phyloP scores from a whole-genome alignment of 2,329 filamentous ascomycete species.

The Dryadomyces quercus-mongolicae region DNA sequence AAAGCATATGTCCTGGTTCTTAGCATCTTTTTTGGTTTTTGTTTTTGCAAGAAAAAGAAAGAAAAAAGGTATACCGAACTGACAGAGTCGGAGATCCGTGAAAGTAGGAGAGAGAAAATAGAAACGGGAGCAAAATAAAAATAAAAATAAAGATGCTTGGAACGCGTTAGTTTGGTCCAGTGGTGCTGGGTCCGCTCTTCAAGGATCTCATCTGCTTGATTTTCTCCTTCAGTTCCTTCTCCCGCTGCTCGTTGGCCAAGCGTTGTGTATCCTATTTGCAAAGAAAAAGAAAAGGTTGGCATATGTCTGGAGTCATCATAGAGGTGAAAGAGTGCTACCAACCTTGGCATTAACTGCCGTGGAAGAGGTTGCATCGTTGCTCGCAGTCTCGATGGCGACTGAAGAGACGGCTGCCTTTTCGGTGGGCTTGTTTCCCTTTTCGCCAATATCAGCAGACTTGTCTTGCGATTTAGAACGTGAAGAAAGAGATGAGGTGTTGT shows the following conservation, averaged over 20 bases:
- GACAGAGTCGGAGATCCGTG: not conserved
- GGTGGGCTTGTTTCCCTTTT: constrained; percentile 30
- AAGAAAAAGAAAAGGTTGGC: not conserved
- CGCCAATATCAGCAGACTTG: constrained; percentile 45
- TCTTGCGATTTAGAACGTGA: constrained; percentile 35
- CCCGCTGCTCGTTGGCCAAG: constrained; percentile 31
- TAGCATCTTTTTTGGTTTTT: not conserved
- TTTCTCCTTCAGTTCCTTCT: constrained; percentile 38
- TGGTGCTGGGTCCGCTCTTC: constrained; percentile 26
- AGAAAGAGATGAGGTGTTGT: constrained; percentile 39
- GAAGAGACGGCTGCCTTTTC: constrained; percentile 7
- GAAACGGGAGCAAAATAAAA: not conserved
- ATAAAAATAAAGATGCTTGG: constrained; percentile 17
- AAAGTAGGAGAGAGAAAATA: not conserved
- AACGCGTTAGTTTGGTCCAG: constrained; percentile 31
- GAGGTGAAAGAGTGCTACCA: constrained; percentile 8
- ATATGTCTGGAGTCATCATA: no score
- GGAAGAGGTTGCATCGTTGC: not conserved
- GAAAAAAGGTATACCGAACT: not conserved
- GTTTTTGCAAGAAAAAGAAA: not conserved
- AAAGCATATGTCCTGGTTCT: not conserved
- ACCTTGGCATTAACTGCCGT: constrained; percentile 17
- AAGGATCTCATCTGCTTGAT: constrained; percentile 44
- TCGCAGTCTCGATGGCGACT: not conserved
- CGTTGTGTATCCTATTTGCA: constrained; percentile 22